Conservation (phyloP, 139 green algal genomes). For the Chlamydomonas schloesseri region DNA sequence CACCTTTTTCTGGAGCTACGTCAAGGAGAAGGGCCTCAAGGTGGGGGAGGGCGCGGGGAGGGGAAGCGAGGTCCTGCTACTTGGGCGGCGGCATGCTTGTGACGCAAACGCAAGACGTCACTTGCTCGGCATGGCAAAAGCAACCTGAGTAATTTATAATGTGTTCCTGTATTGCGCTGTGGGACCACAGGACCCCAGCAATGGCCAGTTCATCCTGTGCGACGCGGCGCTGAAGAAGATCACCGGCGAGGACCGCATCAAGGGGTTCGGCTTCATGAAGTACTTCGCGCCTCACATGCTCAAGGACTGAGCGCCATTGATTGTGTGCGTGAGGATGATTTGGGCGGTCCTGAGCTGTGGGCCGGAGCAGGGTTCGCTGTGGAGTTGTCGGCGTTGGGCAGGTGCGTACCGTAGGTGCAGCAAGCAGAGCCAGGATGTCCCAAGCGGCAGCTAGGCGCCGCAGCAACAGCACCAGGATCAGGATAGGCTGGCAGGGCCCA, state of each 20-base stretch:
- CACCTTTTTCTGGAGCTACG: conserved; percentile 64
- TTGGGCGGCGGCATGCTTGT: no score
- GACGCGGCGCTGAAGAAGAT: conserved; percentile 73
- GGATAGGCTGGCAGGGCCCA: no score
- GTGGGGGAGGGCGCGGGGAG: neutral
- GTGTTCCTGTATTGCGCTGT: neutral
- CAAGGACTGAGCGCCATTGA: conserved; percentile 35
- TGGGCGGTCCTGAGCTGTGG: no score
- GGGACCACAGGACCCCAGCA: conserved; percentile 61
- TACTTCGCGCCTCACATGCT: conserved; percentile 61
- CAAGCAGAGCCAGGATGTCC: no score
- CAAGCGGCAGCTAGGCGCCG: no score
- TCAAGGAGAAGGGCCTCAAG: conserved; percentile 25
- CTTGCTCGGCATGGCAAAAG: no score
- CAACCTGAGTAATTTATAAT: no score
- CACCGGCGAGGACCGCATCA: conserved; percentile 69
- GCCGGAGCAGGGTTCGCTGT: no score
- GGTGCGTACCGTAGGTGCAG: neutral
- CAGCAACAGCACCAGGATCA: no score
- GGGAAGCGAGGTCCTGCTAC: no score
- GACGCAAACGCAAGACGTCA: no score
- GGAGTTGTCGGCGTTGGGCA: no score
- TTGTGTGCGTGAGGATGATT: neutral
- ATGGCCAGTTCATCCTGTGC: conserved; percentile 70
- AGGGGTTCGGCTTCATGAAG: conserved; percentile 64